These are phyloP conservation scores for Neoscytalidium dimidiatum DNA, from an alignment of 2,329 filamentous ascomycete species.

Conservation along the genomic window DNA sequence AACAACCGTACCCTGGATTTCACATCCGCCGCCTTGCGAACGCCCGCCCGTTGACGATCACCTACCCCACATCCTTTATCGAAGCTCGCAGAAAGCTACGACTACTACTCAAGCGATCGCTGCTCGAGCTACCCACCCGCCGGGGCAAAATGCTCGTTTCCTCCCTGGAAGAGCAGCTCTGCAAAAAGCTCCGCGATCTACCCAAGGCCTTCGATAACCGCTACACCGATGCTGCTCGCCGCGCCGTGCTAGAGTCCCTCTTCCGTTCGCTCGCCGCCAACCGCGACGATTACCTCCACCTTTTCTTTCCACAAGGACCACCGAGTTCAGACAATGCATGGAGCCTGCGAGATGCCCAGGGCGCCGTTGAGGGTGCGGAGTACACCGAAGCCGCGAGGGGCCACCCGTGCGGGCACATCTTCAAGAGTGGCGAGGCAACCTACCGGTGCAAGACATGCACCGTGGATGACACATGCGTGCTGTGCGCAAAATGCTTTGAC, in stretches of 20 bases:
- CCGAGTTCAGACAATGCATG: constrained; percentile 61
- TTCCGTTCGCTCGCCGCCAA: constrained; percentile 85
- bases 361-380: constrained; percentile 89
- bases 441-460: constrained; percentile 95
- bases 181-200: constrained; percentile 76
- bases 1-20: background rate
- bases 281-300: constrained; percentile 69
- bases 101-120: no score
- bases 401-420: constrained; percentile 95
- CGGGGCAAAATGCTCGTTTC: constrained; percentile 46
- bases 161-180: constrained; percentile 75
- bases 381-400: constrained; percentile 90
- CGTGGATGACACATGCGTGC: constrained; percentile 89
- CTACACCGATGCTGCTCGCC: constrained; percentile 71
- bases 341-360: constrained; percentile 85
- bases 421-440: constrained; percentile 89
- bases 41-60: constrained; percentile 5
- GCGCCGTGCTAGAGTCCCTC: constrained; percentile 73
- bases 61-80: constrained; percentile 18
- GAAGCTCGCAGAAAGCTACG: constrained; percentile 16
- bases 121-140: background rate
- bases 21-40: background rate
- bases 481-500: constrained; percentile 94
- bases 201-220: constrained; percentile 73
- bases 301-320: constrained; percentile 79